Conservation (phyloP, 441 rosid genomes). For the Erysimum pusillum region DNA sequence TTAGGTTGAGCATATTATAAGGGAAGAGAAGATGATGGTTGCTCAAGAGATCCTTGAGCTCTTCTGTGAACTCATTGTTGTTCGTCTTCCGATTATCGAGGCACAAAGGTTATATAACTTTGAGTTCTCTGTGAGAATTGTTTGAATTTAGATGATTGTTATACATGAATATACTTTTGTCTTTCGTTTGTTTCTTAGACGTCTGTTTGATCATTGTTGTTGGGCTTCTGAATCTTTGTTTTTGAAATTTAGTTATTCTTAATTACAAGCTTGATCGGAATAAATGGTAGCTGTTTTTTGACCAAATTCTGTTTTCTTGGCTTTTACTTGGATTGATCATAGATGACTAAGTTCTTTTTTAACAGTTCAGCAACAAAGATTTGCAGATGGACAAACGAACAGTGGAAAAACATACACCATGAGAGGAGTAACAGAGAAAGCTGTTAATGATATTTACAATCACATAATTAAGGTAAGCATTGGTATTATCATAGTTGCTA, state of each 20-base stretch:
- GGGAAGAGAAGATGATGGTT: slow-evolving; percentile 99
- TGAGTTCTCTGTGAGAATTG: no score
- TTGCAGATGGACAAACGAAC: slow-evolving; percentile 99
- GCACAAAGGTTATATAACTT: no score
- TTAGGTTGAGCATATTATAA: slow-evolving; percentile 93
- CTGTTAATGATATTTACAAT: slow-evolving; percentile 89
- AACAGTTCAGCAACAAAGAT: slow-evolving; percentile 71
- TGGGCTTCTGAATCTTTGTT: no score
- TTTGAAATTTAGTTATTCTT: no score
- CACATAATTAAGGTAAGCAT: slow-evolving; percentile 81
- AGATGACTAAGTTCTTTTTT: slow-evolving; percentile 9
- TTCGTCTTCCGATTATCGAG: slow-evolving; percentile 33
- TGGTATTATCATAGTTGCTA: slow-evolving; percentile 5
- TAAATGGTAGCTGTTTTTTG: slow-evolving; percentile 67
- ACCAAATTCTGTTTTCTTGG: background rate
- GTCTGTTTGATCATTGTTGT: no score
- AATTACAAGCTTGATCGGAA: slow-evolving; percentile 67
- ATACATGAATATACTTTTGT: no score
- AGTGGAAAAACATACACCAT: slow-evolving; percentile 98
- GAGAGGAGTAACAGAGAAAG: slow-evolving; percentile 99
- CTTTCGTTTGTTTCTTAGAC: no score
- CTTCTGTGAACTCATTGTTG: slow-evolving; percentile 82
- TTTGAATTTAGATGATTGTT: no score
- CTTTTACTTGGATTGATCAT: slow-evolving; percentile 13
- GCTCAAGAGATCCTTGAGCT: slow-evolving; percentile 97